Conservation (phyloP, 1,284 basidiomycete genomes). For the Tilletia indica region DNA sequence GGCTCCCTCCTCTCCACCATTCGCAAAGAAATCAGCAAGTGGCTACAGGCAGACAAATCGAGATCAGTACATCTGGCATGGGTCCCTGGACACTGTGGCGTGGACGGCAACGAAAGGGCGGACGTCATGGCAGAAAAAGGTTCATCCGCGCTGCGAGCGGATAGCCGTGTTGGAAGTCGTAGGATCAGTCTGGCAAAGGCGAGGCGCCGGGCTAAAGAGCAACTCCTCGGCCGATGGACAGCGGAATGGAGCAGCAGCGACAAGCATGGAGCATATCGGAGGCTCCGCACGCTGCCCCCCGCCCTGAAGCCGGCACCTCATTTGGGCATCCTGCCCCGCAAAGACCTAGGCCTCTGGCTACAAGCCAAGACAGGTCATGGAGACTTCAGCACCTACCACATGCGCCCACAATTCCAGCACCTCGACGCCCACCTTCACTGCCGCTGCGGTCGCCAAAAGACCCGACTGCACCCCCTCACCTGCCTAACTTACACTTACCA, state of each 20-base stretch:
- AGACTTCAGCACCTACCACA: neutral
- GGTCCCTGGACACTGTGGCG: neutral
- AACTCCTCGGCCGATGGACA: neutral
- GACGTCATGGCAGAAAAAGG: neutral
- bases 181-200: neutral
- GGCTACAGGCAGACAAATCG: neutral
- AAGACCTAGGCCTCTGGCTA: neutral
- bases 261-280: neutral
- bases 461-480: neutral
- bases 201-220: neutral
- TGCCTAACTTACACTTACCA: neutral
- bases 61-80: neutral
- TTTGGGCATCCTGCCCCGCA: neutral
- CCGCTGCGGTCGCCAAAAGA: neutral
- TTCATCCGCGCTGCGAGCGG: neutral
- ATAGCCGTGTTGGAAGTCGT: neutral
- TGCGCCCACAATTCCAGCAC: neutral
- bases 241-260: neutral
- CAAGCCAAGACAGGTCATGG: slow-evolving; percentile 7
- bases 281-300: neutral
- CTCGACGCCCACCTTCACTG: neutral
- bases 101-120: neutral
- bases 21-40: neutral
- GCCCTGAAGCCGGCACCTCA: neutral
- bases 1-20: neutral